Conservation (phyloP, 2,329 filamentous ascomycete genomes). For the Ophiostoma pallidulum region DNA sequence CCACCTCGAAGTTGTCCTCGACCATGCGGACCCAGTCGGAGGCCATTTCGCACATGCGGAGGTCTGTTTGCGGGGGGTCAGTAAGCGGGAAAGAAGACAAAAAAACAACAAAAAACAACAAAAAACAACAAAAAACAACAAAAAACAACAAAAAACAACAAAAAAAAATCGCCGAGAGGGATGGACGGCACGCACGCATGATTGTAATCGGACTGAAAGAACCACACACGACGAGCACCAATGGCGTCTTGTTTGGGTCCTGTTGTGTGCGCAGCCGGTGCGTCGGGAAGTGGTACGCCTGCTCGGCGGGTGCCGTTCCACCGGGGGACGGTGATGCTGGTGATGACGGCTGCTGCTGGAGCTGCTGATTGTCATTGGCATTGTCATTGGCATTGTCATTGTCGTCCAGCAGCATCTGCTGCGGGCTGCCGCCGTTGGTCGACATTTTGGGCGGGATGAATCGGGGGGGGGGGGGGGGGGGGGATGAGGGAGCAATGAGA, state of each 20-base stretch:
- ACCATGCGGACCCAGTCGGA: slow-evolving; percentile 28
- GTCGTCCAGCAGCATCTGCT: too few species aligned
- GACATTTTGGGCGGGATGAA: too few species aligned
- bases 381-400: not conserved
- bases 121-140: too few species aligned
- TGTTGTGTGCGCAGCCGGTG: slow-evolving; percentile 12
- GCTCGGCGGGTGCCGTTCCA: not conserved
- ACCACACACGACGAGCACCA: slow-evolving; percentile 29
- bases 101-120: too few species aligned
- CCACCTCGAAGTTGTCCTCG: slow-evolving; percentile 58
- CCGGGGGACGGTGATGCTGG: not conserved
- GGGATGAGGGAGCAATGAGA: too few species aligned
- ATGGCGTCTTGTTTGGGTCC: slow-evolving; percentile 21
- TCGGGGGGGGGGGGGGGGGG: too few species aligned
- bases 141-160: not conserved
- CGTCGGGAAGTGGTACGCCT: slow-evolving; percentile 15
- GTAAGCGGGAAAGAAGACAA: not conserved
- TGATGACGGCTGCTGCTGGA: not conserved
- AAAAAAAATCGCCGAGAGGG: too few species aligned
- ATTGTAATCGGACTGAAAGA: slow-evolving; percentile 25
- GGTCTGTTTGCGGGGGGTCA: slow-evolving; percentile 18
- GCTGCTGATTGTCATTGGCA: not conserved
- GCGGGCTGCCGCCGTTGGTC: too few species aligned
- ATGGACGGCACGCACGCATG: slow-evolving; percentile 15
- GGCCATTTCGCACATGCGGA: slow-evolving; percentile 31